Conservation (phyloP, 257 asterid species). For the Rhazya stricta region DNA sequence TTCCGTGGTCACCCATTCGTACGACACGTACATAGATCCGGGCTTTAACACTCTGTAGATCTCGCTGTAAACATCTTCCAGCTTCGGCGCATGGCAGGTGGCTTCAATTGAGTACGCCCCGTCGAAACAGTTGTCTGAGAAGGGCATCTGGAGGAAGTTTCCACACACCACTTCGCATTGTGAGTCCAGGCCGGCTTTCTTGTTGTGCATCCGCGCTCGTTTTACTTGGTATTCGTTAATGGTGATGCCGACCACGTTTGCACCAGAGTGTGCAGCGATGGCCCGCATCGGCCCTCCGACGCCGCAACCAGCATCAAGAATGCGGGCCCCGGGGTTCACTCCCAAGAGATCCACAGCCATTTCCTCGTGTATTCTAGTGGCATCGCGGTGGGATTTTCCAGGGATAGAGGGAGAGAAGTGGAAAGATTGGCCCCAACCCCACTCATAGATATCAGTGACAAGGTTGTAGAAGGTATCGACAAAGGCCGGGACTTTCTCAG, state of each 20-base stretch:
- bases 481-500: conserved; percentile 66
- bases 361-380: conserved; percentile 75
- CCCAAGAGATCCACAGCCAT: conserved; percentile 71
- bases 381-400: conserved; percentile 67
- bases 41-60: conserved; percentile 72
- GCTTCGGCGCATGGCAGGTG: conserved; percentile 75
- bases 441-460: conserved; percentile 78
- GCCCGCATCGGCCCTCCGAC: conserved; percentile 91
- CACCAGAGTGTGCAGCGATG: conserved; percentile 76
- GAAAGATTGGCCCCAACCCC: conserved; percentile 93
- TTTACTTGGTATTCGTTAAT: conserved; percentile 79
- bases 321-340: conserved; percentile 37
- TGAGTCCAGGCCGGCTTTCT: conserved; percentile 57
- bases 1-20: conserved; percentile 88
- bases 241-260: conserved; percentile 68
- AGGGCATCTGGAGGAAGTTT: conserved; percentile 76
- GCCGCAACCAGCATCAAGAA: conserved; percentile 82
- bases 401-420: conserved; percentile 69
- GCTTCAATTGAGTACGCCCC: conserved; percentile 84
- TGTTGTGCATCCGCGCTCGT: conserved; percentile 60
- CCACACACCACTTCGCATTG: conserved; percentile 75
- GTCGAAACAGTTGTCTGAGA: conserved; percentile 49
- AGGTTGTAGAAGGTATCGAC: conserved; percentile 81
- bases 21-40: conserved; percentile 58
- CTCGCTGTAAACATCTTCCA: conserved; percentile 67